Evolutionary conservation across 345 rosid species (phyloP), one percentile per base, ranked within the genome.

Genomic region (Populus pruinosa): DNA sequence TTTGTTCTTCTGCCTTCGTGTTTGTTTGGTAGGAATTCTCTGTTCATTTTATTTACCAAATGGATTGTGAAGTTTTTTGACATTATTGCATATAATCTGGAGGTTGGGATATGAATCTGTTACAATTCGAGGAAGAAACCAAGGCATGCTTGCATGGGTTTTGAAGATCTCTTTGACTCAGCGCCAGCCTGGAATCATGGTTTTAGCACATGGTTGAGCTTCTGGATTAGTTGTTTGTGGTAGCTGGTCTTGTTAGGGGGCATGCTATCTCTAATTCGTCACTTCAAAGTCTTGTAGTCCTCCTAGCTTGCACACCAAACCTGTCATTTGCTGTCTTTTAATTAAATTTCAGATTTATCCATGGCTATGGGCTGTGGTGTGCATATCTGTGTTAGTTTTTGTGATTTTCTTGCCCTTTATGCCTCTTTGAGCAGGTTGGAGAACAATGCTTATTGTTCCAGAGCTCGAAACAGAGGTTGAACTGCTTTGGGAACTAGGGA

Each of bases 391-490:
- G 29, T 36, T 38, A 13, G 47, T 67, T 67, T n/a, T 31, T 43
- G 38, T 66, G 20, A 5, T 49, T 70, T 43, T 20, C 56, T 44
- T 79, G 69, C 67, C 56, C 50, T 50, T 44, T 56, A 14, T 85
- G 72, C 8, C 50, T 33, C 53, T 23, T 16, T 82, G 79, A 73
- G 74, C 85, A 96, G 98, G 98, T 17, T 96, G 99, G 97, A 92
- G 98, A 76, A 96, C 99, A 14, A 96, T 96, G 98, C 97, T 96
- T 74, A 92, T 92, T 78, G 97, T 96, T 69, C 96, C 99, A 35
- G 99, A 93, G 87, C 94, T 96, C 73, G 98, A 91, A 78, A 92
- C 89, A 77, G 99, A 96, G 88, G 97, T 96, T 62, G 87, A 93
- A 77, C 88, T 96, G 81, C 91, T 96, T 13, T 93, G 94, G 93